Conservation (phyloP, 1,139 yeast species). For the Scheffersomyces lignicola region DNA sequence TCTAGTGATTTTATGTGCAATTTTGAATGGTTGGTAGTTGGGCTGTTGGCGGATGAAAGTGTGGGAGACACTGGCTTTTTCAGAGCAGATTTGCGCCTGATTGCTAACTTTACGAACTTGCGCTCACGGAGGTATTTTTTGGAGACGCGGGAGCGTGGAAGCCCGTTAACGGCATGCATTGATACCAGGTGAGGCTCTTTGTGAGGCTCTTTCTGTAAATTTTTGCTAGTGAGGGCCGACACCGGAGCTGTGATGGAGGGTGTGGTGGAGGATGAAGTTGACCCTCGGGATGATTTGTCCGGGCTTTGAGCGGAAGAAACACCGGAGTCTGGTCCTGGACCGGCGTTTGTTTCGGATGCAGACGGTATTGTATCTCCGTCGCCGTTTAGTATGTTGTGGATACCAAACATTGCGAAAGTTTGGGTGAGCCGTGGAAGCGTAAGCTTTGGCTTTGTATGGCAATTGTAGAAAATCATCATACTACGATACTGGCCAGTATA, state of each 20-base stretch:
- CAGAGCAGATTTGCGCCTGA: constrained; percentile 34
- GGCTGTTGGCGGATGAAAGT: constrained; percentile 9
- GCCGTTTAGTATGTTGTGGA: constrained; percentile 1
- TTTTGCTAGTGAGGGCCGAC: too few species aligned
- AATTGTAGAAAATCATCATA: too few species aligned
- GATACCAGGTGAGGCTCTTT: too few species aligned
- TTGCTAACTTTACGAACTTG: constrained; percentile 39
- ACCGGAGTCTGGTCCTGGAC: too few species aligned
- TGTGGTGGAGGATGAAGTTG: not conserved
- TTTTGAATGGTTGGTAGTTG: constrained; percentile 21
- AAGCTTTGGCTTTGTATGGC: too few species aligned
- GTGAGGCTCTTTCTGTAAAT: too few species aligned
- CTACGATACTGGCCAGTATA: too few species aligned
- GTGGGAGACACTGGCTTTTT: constrained; percentile 13
- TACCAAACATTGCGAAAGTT: constrained; percentile 3
- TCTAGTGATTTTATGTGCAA: constrained; percentile 54
- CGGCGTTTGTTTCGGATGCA: too few species aligned
- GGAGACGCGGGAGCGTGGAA: constrained; percentile 26
- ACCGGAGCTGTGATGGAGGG: not conserved
- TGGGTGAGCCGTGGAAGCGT: too few species aligned
- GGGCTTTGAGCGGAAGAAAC: not conserved
- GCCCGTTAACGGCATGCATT: constrained; percentile 4
- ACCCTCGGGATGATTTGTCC: not conserved
- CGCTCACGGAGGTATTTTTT: constrained; percentile 20
- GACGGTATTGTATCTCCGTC: not conserved